These are phyloP conservation scores for Pseudogymnoascus sp. DNA, from an alignment of 2,329 filamentous ascomycete genomes.

Conservation along the genomic window DNA sequence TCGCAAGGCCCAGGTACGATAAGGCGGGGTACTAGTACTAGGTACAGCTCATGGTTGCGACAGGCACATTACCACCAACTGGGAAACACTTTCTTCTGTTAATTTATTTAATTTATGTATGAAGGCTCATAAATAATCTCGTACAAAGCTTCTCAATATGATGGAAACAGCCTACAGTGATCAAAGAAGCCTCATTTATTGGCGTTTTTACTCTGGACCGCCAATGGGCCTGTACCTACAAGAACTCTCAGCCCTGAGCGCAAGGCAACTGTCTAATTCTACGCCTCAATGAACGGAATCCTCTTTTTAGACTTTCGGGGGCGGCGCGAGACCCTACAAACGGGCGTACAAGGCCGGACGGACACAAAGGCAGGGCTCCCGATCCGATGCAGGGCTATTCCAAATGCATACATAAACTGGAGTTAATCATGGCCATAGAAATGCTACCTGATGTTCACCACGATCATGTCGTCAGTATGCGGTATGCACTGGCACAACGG, in stretches of 20 bases:
- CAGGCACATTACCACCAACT: background rate
- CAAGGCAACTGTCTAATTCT: background rate
- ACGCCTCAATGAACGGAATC: background rate
- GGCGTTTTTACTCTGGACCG: background rate
- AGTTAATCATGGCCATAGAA: background rate
- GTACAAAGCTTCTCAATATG: background rate
- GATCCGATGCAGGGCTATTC: background rate
- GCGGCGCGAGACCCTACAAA: slow-evolving; percentile 6
- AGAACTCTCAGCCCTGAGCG: background rate
- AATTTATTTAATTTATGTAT: background rate
- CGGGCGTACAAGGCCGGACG: background rate
- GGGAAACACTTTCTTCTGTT: background rate
- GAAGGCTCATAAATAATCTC: background rate
- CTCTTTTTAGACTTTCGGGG: slow-evolving; percentile 2
- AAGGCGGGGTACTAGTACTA: background rate
- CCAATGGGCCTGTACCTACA: background rate
- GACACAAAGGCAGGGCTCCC: background rate
- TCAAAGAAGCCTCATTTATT: background rate
- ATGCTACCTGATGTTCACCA: background rate
- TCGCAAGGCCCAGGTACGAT: background rate
- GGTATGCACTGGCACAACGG: background rate
- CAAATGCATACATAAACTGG: slow-evolving; percentile 4
- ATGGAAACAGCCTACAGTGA: background rate
- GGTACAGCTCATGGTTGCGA: background rate
- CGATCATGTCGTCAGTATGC: slow-evolving; percentile 1